Evolutionary conservation across 2,329 filamentous ascomycete species (phyloP).

Genomic region (Thielaviopsis euricoi): DNA sequence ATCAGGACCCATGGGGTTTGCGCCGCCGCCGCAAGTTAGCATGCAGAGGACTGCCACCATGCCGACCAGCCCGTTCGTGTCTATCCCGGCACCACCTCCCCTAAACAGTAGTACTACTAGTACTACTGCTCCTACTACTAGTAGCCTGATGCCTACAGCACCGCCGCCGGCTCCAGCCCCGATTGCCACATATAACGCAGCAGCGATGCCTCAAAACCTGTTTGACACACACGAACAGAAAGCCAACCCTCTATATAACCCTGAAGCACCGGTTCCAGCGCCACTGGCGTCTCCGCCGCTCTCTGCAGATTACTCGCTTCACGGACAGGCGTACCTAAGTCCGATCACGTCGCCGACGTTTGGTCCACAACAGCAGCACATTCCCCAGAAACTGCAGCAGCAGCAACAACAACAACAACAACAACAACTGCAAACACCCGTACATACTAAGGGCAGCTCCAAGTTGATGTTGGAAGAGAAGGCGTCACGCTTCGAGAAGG

Average conservation of each 20-base stretch:
- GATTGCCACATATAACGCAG: slow-evolving; percentile 13
- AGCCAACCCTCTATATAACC: background rate
- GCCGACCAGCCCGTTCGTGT: slow-evolving; percentile 16
- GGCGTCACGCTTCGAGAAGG: slow-evolving; percentile 50
- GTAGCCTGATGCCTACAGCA: slow-evolving; percentile 12
- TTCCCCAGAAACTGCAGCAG: background rate
- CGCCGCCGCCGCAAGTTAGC: slow-evolving; percentile 24
- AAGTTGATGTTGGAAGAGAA: slow-evolving; percentile 45
- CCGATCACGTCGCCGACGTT: background rate
- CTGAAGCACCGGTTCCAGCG: slow-evolving; percentile 15
- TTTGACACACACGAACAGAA: slow-evolving; percentile 3
- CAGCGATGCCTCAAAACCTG: slow-evolving; percentile 2
- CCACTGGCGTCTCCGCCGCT: slow-evolving; percentile 16
- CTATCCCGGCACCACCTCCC: slow-evolving; percentile 22
- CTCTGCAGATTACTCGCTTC: slow-evolving; percentile 37
- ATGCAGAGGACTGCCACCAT: slow-evolving; percentile 33
- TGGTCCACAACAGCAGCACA: background rate
- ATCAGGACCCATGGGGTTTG: slow-evolving; percentile 23
- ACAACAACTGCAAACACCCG: background rate
- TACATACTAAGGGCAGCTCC: slow-evolving; percentile 12
- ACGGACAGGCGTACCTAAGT: slow-evolving; percentile 49
- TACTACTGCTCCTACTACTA: too few relatives aligned
- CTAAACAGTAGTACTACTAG: slow-evolving; percentile 17
- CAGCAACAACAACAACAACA: background rate
- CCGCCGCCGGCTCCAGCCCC: slow-evolving; percentile 12